Evolutionary conservation across 139 green algal species (phyloP).

Genomic region (Chlamydomonas schloesseri): DNA sequence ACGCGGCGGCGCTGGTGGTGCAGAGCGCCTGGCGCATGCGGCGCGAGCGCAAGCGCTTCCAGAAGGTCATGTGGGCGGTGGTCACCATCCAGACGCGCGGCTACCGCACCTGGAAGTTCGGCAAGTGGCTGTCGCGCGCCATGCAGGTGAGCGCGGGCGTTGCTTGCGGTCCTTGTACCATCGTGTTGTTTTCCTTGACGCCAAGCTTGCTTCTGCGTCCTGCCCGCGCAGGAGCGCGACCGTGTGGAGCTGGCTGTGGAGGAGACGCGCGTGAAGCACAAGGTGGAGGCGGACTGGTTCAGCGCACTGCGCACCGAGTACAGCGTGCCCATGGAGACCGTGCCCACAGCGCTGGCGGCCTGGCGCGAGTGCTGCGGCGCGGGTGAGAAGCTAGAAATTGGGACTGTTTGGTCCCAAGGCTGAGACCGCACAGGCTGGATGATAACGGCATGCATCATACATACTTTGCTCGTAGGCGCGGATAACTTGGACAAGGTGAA

Average conservation of each 20-base stretch:
- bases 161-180: too few relatives aligned
- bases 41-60: constrained; percentile 29
- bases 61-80: constrained; percentile 30
- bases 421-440: too few relatives aligned
- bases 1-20: constrained; percentile 58
- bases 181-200: too few relatives aligned
- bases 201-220: too few relatives aligned
- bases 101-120: constrained; percentile 46
- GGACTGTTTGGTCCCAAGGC: too few relatives aligned
- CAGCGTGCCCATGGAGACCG: constrained; percentile 59
- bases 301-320: constrained; percentile 52
- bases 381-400: neutral
- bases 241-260: constrained; percentile 36
- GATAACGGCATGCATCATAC: too few relatives aligned
- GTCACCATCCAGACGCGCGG: constrained; percentile 66
- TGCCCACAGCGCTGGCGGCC: constrained; percentile 59
- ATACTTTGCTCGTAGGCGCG: neutral
- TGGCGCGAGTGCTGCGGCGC: constrained; percentile 44
- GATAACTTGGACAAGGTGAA: constrained; percentile 11
- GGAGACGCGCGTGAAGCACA: constrained; percentile 44
- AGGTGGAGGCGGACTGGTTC: constrained; percentile 64
- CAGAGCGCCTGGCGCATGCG: constrained; percentile 62
- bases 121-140: constrained; percentile 6
- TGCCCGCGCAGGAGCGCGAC: neutral
- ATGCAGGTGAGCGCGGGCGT: constrained; percentile 19